Evolutionary conservation across 371 early-diverging fungal species (phyloP), one percentile per base, ranked within the genome.

Genomic region (Apophysomyces variabilis): DNA sequence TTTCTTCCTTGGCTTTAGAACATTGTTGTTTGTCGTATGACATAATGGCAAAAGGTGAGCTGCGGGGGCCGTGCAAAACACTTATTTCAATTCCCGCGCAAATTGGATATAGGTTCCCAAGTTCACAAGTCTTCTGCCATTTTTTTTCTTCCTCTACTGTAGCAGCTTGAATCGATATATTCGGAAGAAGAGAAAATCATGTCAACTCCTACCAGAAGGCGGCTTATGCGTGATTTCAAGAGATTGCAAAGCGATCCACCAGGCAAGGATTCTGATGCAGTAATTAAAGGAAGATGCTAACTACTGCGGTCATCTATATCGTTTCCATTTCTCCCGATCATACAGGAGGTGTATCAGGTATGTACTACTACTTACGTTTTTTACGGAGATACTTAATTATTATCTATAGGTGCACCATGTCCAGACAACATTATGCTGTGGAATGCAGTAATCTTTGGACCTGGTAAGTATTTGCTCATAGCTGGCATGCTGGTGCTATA

Each of bases 371-470:
- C 4, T 7, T 35, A 36, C 38, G 44, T 4, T 45, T 18, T 36
- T 44, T 32, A 16, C 35, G 16, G 46, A 35, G 8, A 16, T 38
- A 37, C 46, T 57, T 8, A 45, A 21, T 13, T 35, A 35, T 37
- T 87, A 93, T 86, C 92, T 60, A 85, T 91, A 54, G 99, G 97
- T 38, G 93, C 97, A 0, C 99, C 99, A 7, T 93, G 93, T 76
- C 87, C 95, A 1, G 98, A 97, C 83, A 98, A 96, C 77, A 95
- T 94, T 67, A 90, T 96, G 91, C 75, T 90, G 62, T 96, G 96
- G 96, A 95, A 97, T 75, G 99, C 99, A 5, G 95, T 99, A 43
- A 99, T 99, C 75, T 96, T 99, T 84, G 99, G 97, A 8, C 98
- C 98, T 57, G 87, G 90, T 91, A 87, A 76, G 16, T 63, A 9